Base-by-base conservation (phyloP, 352 stramenopile species). In the Bremia lactucae region DNA sequence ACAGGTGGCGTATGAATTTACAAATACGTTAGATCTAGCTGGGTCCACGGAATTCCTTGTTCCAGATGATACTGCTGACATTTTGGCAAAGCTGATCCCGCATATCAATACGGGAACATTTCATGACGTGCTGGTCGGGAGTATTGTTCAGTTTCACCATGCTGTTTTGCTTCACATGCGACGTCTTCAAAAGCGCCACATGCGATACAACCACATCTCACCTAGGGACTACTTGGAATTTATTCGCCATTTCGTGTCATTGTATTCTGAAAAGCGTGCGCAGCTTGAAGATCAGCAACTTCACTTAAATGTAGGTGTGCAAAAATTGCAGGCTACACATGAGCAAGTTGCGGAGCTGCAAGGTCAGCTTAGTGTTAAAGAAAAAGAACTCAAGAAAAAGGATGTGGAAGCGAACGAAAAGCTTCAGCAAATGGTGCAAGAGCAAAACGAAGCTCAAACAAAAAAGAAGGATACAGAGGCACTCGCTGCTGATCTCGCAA, bases 1-100 rank as follows among this genome's bases (percentile, higher is more conserved):
- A n/a, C 96, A 99, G 67, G 96, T 99, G 22, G 91, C 89, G 29
- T 96, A 96, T 54, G 95, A 98, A 58, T 98, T 98, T 52, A 98
- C 95, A 6, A 88, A 92, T 19, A 86, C 75, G 7, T 62, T 98
- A 22, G 94, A 98, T 59, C 80, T 99, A 46, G 90, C 94, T 19
- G 82, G 95, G 29, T 76, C 84, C 8, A 71, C 87, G 25, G 76
- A 74, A 13, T 94, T 88, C 36, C 15, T 62, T 1, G 60, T 81
- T 4, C 59, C 68, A 8, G 11, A 36, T 1, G 63, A 78, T 29
- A 81, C 79, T 13, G 60, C 66, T 18, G 58, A 71, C 1, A 49
- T 76, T 7, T 41, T 93, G 26, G 38, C 46, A 9, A 70, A 68
- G 31, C 43, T 92, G 22, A 69, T 90, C 39, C 72, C 72, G n/a